Evolutionary conservation across 345 rosid species (phyloP), one percentile per base, ranked within the genome.

Genomic region (Physaria fendleri): DNA sequence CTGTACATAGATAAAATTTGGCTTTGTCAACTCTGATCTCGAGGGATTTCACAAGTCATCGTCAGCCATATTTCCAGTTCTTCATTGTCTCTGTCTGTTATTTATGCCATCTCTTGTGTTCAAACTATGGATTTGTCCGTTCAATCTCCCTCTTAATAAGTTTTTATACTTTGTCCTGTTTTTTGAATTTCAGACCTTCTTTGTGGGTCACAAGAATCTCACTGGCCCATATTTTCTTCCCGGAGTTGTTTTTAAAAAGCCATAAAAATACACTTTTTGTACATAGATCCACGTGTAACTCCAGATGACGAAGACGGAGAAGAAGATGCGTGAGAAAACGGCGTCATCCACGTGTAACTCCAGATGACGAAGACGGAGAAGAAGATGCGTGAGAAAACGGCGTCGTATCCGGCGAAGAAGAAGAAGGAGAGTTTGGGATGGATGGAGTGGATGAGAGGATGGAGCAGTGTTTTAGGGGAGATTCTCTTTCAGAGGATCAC

Each of bases 371-470:
- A n/a, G n/a, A 33, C 40, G 50, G 23, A 10, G 47, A 55, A 5
- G 56, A 62, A 23, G 48, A 59, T 34, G 68, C 53, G 49, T 22
- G 33, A 15, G 27, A 50, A 53, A 50, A 45, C 49, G 15, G 2
- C 3, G 5, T 32, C 29, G 38, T 14, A 11, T 44, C 27, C 2
- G 29, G 46, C 16, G 60, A 50, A 40, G 76, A 79, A 71, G 71
- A 71, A 64, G 75, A 82, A 85, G 76, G 65, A 71, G 30, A 75
- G 77, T n/a, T 72, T 91, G 27, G 95, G 95, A 18, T 92, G 96
- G 96, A 74, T 88, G 1, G 95, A 84, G 69, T 88, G 81, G 84
- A 25, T 79, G 8, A 76, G 79, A 67, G 98, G 98, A 51, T 91
- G 95, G 96, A 24, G 41, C 49, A 43, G 58, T 54, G 71, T 88